Conservation (phyloP, 495 filamentous ascomycete species). For the Copromyces sp. region DNA sequence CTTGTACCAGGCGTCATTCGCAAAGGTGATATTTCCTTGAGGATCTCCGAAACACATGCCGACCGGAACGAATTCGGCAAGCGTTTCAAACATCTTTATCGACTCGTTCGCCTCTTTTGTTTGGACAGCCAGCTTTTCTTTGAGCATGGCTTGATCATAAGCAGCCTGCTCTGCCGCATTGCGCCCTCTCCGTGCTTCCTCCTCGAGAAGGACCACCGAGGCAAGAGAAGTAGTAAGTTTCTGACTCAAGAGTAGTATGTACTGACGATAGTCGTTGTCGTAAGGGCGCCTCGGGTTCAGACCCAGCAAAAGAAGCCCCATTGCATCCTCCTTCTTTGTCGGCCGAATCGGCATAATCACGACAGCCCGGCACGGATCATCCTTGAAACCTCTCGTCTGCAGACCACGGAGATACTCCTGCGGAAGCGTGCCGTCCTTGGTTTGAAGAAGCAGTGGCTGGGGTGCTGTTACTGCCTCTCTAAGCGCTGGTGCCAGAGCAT, state of each 20-base stretch:
- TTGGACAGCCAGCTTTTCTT: slow-evolving; percentile 48
- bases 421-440: slow-evolving; percentile 44
- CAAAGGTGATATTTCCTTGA: slow-evolving; percentile 48
- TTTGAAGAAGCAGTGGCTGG: slow-evolving; percentile 43
- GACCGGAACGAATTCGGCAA: slow-evolving; percentile 58
- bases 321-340: slow-evolving; percentile 41
- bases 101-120: slow-evolving; percentile 54
- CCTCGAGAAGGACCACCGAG: slow-evolving; percentile 54
- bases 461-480: slow-evolving; percentile 45
- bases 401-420: slow-evolving; percentile 41
- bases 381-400: slow-evolving; percentile 47
- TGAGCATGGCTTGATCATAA: slow-evolving; percentile 48
- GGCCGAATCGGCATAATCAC: slow-evolving; percentile 54
- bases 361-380: slow-evolving; percentile 44
- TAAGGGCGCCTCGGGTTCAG: slow-evolving; percentile 54
- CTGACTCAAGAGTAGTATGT: slow-evolving; percentile 48
- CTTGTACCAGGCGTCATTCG: slow-evolving; percentile 53
- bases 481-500: slow-evolving; percentile 44
- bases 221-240: slow-evolving; percentile 55
- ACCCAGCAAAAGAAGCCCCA: slow-evolving; percentile 52
- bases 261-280: slow-evolving; percentile 58
- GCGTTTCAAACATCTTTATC: slow-evolving; percentile 53
- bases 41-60: slow-evolving; percentile 58
- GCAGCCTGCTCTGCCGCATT: slow-evolving; percentile 50
- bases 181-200: slow-evolving; percentile 50